phyloP scores from a whole-genome alignment of 805 yeast genomes.

The Metschnikowia kunwiensis region DNA sequence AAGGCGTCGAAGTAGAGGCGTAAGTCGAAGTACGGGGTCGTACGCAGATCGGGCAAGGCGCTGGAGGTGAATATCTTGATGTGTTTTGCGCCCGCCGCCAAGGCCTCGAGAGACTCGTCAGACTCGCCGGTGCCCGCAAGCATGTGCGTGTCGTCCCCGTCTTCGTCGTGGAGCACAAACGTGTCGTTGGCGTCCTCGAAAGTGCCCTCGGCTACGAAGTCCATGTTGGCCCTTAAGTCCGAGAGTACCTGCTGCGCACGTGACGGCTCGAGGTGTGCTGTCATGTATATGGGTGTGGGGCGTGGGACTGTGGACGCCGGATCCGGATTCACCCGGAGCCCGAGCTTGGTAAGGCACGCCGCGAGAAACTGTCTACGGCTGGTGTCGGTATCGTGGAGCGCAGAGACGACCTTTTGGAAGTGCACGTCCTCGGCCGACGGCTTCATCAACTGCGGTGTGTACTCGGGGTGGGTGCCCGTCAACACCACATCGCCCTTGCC shows the following conservation, averaged over 20 bases:
- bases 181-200: slow-evolving; percentile 57
- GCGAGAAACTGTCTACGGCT: slow-evolving; percentile 56
- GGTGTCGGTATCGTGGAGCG: slow-evolving; percentile 42
- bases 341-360: slow-evolving; percentile 55
- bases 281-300: slow-evolving; percentile 62
- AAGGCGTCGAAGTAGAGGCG: slow-evolving; percentile 49
- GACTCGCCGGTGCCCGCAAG: slow-evolving; percentile 12
- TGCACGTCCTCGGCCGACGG: slow-evolving; percentile 28
- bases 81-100: slow-evolving; percentile 46
- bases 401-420: slow-evolving; percentile 28
- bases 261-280: slow-evolving; percentile 37
- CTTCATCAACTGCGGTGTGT: slow-evolving; percentile 51
- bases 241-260: slow-evolving; percentile 31
- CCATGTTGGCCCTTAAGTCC: slow-evolving; percentile 39
- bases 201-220: slow-evolving; percentile 26
- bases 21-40: slow-evolving; percentile 75
- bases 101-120: slow-evolving; percentile 8
- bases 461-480: slow-evolving; percentile 90
- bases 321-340: slow-evolving; percentile 62
- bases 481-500: slow-evolving; percentile 78
- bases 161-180: slow-evolving; percentile 46
- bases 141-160: slow-evolving; percentile 21
- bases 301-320: slow-evolving; percentile 51
- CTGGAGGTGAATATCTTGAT: slow-evolving; percentile 45
- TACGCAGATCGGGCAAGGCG: slow-evolving; percentile 45